Base-by-base conservation (phyloP, 2,329 filamentous ascomycete genomes). In the Zymoseptoria pseudotritici region DNA sequence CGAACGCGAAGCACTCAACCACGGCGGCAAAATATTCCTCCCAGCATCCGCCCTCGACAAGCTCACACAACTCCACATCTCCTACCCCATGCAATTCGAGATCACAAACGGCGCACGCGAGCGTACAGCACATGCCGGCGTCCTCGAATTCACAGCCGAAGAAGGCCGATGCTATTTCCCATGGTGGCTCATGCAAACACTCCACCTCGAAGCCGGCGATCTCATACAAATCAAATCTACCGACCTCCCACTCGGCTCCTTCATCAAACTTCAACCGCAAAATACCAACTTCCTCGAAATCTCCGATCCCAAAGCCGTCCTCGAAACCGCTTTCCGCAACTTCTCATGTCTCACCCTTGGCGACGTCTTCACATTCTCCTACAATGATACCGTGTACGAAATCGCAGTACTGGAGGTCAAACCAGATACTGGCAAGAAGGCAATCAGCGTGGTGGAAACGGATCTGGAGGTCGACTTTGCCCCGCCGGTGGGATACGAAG, bases 401-500 rank as follows among this genome's bases (percentile, higher is more conserved):
- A 91, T 99, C 72, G 91, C 91, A 2, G 94, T 99, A 1, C 78
- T 97, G 13, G 93, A 97, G 71, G 90, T 95, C 49, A 96, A 96
- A 76, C 94, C 94, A 1, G 85, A 90, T 65, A 84, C 88, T 65
- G 84, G 88, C 1, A 91, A 90, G 80, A 88, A 89, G 61, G 92
- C 84, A 4, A 83, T 99, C 58, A 92, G 91, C 70, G 95, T 96
- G 75, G 87, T 97, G 58, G 94, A 99, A 77, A 99, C 94, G 0
- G 94, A 99, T 78, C 83, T 99, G 11, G 91, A 91, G 59, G 94
- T 99, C 63, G 94, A 99, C 71, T 99, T 99, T 72, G 94, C 93
- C 2, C 82, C 94, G 3, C 94, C 94, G 0, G 84, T 99, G 2
- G 94, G 94, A 63, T 99, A 97, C 71, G 89, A 96, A 65, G 93